Percentiles rank a stretch among this genome's conserved stretches.
Conservation (phyloP, 768 basidiomycete genomes). For the Lactifluus piperatus region DNA sequence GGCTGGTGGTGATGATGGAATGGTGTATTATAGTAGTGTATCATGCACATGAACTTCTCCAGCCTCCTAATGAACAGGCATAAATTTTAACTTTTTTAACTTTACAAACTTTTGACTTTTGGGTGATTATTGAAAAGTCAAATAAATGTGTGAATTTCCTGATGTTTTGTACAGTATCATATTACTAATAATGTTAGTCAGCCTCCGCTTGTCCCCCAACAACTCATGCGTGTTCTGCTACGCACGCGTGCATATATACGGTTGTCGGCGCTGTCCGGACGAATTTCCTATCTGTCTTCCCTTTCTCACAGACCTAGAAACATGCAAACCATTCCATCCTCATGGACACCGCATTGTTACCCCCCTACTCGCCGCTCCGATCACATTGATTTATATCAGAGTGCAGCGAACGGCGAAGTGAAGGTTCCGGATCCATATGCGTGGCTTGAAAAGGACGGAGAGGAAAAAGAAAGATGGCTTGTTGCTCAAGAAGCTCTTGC, state of each 20-base stretch:
- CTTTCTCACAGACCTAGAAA: background rate
- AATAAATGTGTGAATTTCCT: no score
- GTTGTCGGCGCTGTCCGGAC: background rate
- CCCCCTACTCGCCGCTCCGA: conserved; percentile 58
- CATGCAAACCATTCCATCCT: conserved; percentile 25
- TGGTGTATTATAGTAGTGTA: no score
- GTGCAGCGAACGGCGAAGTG: conserved; percentile 51
- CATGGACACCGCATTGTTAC: conserved; percentile 52
- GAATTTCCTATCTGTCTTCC: background rate
- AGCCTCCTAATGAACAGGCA: no score
- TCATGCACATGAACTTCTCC: no score
- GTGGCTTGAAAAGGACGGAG: conserved; percentile 59
- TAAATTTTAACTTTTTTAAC: no score
- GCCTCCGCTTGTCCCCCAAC: no score
- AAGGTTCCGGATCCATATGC: conserved; percentile 61
- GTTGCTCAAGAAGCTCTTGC: conserved; percentile 52
- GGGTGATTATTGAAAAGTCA: no score
- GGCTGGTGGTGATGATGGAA: no score
- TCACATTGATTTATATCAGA: conserved; percentile 61
- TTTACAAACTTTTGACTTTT: no score
- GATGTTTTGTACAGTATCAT: no score
- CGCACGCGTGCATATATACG: background rate
- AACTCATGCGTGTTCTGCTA: background rate
- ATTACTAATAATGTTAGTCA: no score
- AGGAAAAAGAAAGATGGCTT: conserved; percentile 61